Base-by-base conservation (phyloP, 78 protist genomes). In the Dictyostelium citrinum region DNA sequence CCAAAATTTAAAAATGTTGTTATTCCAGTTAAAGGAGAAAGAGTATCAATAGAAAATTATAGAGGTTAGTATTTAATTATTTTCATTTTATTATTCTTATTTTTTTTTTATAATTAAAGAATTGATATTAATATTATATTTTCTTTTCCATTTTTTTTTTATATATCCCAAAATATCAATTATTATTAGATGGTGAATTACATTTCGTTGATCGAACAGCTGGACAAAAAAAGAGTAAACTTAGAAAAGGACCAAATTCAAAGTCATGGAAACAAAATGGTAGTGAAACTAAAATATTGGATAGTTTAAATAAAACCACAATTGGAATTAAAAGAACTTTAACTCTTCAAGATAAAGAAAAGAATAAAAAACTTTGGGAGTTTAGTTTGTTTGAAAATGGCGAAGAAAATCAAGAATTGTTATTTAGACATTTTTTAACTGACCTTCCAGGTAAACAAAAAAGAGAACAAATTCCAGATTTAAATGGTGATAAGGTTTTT, bases 241-340 rank as follows among this genome's bases (percentile, higher is more conserved):
- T 75, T 4, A 76, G 93, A 68, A 88, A 88, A 49, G 60, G 58
- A 12, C 51, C 55, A 22, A 55, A 67, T 20, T 55, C 61, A 1
- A 7, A 78, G 7, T 78, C 85, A 6, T 88, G 93, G 93, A 88
- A 88, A 64, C 93, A 88, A 67, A 88, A 88, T 88, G 93, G 93
- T 3, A 77, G 84, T 6, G 93, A 88, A 35, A 78, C 82, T 5
- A 88, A 88, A 58, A 88, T 88, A 4, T 55, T 46, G 20, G 49
- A 60, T 17, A 45, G 46, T 5, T 60, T 64, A 45, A 80, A 49
- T 55, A 43, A 46, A 43, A 51, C 51, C 11, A 55, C 72, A 7
- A 14, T 77, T 41, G 93, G 93, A 2, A 35, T 78, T 27, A 88
- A 88, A 67, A 58, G 93, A 76, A 88, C 93, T 22, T 46, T 88